phyloP scores from a whole-genome alignment of 2,329 filamentous ascomycete genomes.

The Beauveria pseudobassiana region DNA sequence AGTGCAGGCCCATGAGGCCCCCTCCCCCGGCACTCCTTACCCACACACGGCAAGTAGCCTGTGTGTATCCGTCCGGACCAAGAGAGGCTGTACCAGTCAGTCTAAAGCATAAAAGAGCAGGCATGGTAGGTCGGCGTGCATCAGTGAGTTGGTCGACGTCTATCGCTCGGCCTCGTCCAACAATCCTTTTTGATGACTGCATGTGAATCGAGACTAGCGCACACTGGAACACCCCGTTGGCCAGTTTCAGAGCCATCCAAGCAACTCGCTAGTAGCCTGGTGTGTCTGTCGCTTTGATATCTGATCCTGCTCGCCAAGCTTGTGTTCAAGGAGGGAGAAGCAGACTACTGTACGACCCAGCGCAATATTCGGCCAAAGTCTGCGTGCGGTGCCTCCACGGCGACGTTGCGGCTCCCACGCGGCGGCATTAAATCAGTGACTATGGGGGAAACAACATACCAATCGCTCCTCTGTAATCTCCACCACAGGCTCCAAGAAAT shows the following conservation, averaged over 20 bases:
- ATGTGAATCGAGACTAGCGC: constrained; percentile 6
- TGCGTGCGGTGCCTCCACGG: neutral
- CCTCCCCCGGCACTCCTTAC: constrained; percentile 8
- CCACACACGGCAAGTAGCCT: constrained; percentile 7
- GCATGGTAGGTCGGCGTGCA: neutral
- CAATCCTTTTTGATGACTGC: neutral
- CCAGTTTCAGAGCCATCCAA: neutral
- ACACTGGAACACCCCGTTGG: neutral
- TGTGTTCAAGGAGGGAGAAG: neutral
- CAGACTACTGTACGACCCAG: neutral
- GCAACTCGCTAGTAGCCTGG: neutral
- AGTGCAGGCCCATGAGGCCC: neutral
- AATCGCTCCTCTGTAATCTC: neutral
- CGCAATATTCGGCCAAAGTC: neutral
- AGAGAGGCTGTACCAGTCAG: neutral
- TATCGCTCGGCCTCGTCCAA: neutral
- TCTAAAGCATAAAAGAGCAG: neutral
- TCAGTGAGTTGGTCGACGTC: neutral
- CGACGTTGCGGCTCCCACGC: neutral
- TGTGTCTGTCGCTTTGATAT: constrained; percentile 3
- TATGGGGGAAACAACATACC: neutral
- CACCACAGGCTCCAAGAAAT: neutral
- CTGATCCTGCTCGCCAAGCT: neutral
- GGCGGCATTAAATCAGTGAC: neutral
- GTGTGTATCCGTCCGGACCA: constrained; percentile 1